Percentiles rank a stretch among this genome's conserved stretches.
These are phyloP conservation scores for Catharanthus roseus DNA, from an alignment of 257 asterid species.

Conservation along the genomic window DNA sequence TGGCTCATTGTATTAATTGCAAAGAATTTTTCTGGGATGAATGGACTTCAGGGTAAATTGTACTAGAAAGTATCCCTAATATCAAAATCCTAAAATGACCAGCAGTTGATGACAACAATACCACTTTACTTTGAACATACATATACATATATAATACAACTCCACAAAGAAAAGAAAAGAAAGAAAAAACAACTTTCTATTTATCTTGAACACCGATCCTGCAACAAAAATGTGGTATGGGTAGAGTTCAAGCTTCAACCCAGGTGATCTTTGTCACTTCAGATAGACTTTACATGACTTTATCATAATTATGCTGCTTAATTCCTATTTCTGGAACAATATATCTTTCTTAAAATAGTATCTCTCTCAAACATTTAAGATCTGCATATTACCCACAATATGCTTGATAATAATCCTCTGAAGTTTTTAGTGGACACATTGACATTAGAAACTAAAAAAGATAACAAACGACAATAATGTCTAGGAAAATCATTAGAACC, in stretches of 20 bases:
- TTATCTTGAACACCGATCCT: background rate
- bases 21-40: background rate
- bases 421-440: background rate
- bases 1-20: background rate
- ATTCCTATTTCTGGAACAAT: background rate
- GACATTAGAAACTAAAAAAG: background rate
- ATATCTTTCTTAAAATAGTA: background rate
- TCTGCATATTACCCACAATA: background rate
- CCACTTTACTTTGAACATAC: background rate
- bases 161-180: background rate
- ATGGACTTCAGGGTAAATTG: background rate
- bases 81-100: background rate
- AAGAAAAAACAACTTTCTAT: no score
- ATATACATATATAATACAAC: background rate
- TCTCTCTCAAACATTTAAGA: background rate
- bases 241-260: no score
- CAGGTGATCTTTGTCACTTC: no score
- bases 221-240: no score
- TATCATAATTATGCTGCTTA: background rate
- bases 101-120: background rate
- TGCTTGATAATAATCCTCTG: background rate
- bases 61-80: background rate
- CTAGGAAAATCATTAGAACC: background rate
- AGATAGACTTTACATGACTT: no score
- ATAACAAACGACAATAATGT: background rate